Conservation (phyloP, 176 grass and related monocot genomes). For the Avena sativa region DNA sequence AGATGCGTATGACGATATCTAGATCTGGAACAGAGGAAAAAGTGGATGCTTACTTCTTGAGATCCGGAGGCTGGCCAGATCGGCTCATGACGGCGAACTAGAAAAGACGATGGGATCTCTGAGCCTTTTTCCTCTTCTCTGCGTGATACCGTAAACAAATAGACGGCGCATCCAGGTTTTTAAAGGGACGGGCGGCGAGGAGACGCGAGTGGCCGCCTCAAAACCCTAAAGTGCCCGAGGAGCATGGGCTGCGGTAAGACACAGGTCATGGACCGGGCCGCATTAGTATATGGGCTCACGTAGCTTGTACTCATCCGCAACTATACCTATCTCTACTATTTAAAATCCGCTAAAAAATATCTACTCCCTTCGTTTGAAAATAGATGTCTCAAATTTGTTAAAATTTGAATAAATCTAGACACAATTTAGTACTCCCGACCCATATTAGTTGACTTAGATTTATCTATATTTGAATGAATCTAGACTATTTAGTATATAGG, state of each 20-base stretch:
- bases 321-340: too few species aligned
- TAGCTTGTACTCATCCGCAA: neutral
- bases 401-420: too few species aligned
- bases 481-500: too few species aligned
- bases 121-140: neutral
- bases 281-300: neutral
- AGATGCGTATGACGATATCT: neutral
- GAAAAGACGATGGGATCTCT: neutral
- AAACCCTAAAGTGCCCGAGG: slow-evolving; percentile 46
- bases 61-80: slow-evolving; percentile 94
- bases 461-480: too few species aligned
- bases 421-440: too few species aligned
- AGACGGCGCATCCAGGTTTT: neutral
- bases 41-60: slow-evolving; percentile 72
- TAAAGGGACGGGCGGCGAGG: neutral
- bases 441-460: too few species aligned
- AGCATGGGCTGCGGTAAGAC: neutral
- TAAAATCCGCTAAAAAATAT: too few species aligned
- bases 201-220: neutral
- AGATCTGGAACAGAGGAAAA: neutral
- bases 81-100: slow-evolving; percentile 62
- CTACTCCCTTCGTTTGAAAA: too few species aligned
- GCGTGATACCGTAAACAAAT: neutral
- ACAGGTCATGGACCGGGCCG: neutral
- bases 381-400: too few species aligned